phyloP scores from a whole-genome alignment of 2,329 filamentous ascomycete genomes.

The Clarireedia paspali region DNA sequence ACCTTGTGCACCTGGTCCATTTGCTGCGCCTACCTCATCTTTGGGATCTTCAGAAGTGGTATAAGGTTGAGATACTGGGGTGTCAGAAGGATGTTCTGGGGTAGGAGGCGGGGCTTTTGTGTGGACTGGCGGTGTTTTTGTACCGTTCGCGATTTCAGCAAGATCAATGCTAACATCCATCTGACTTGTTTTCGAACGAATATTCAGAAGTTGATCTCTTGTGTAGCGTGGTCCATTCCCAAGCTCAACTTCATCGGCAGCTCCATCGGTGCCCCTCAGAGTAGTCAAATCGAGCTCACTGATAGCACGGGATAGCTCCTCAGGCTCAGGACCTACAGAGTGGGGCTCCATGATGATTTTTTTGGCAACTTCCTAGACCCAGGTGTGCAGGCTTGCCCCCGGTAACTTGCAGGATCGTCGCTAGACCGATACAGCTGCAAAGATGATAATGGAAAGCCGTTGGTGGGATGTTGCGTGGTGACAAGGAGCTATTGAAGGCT shows the following conservation, averaged over 20 bases:
- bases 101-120: constrained; percentile 8
- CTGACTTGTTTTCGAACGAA: constrained; percentile 6
- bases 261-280: constrained; percentile 9
- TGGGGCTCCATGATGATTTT: constrained; percentile 5
- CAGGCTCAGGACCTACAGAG: constrained; percentile 9
- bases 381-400: neutral
- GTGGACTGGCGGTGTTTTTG: constrained; percentile 8
- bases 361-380: neutral
- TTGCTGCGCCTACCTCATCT: neutral
- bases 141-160: neutral
- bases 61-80: constrained; percentile 1
- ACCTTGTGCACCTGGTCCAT: neutral
- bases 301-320: constrained; percentile 20
- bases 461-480: neutral
- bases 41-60: neutral
- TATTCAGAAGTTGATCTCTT: constrained; percentile 15
- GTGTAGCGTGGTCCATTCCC: constrained; percentile 13
- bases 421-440: neutral
- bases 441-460: neutral
- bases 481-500: neutral
- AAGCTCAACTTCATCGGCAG: neutral
- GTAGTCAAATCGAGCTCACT: constrained; percentile 20
- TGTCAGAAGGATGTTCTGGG: constrained; percentile 2
- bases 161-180: neutral
- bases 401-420: no score